Evolutionary conservation across 129 eudicot genomes (phyloP).

Genomic region (Rutidosis leptorrhynchoides): DNA sequence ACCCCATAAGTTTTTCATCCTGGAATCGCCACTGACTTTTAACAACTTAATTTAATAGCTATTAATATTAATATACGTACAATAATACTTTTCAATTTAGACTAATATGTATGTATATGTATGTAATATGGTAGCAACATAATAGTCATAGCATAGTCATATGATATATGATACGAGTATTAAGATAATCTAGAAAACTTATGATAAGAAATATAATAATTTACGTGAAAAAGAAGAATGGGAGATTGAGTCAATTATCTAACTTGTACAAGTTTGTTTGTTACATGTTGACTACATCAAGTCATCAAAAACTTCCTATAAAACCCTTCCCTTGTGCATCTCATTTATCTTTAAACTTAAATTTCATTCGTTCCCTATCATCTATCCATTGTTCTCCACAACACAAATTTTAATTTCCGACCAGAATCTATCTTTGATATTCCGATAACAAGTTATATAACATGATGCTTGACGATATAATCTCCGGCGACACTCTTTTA

Average conservation of each 20-base stretch:
- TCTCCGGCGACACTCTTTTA: slow-evolving; percentile 31
- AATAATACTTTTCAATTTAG: too few relatives aligned
- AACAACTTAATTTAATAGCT: too few relatives aligned
- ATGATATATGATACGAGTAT: too few relatives aligned
- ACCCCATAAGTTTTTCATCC: too few relatives aligned
- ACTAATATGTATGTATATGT: too few relatives aligned
- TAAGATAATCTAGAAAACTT: too few relatives aligned
- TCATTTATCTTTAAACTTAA: slow-evolving; percentile 7
- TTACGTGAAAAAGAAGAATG: not conserved
- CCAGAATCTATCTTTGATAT: not conserved
- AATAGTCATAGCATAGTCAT: too few relatives aligned
- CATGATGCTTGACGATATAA: slow-evolving; percentile 34
- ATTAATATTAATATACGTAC: too few relatives aligned
- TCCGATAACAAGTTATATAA: not conserved
- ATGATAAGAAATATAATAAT: not conserved
- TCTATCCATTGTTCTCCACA: slow-evolving; percentile 7
- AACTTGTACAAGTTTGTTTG: slow-evolving; percentile 20
- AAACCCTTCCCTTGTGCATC: slow-evolving; percentile 10
- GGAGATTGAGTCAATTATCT: slow-evolving; percentile 18
- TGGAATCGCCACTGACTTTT: too few relatives aligned
- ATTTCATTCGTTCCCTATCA: slow-evolving; percentile 15
- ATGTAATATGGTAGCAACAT: not conserved
- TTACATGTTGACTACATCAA: slow-evolving; percentile 17
- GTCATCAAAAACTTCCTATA: slow-evolving; percentile 34
- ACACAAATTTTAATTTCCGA: not conserved